Conservation (phyloP, 2,329 filamentous ascomycete genomes). For the Byssothecium circinans region DNA sequence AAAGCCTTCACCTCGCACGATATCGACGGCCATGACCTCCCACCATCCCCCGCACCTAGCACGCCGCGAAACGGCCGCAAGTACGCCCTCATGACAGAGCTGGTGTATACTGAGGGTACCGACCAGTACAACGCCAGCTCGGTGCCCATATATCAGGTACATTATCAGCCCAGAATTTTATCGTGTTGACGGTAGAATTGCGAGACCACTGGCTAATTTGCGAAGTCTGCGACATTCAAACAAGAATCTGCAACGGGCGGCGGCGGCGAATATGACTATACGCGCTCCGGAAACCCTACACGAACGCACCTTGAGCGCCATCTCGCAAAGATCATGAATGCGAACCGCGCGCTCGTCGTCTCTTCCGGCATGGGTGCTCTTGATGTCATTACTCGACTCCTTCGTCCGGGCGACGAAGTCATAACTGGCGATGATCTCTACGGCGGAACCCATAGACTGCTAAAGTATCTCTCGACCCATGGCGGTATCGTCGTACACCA, state of each 20-base stretch:
- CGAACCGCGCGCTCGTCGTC: constrained; percentile 84
- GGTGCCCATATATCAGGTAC: constrained; percentile 89
- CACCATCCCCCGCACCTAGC: constrained; percentile 80
- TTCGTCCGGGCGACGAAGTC: constrained; percentile 93
- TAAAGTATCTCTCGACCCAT: constrained; percentile 88
- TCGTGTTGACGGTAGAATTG: too few relatives aligned
- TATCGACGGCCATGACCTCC: constrained; percentile 44
- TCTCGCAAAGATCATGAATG: constrained; percentile 98
- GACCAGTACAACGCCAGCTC: constrained; percentile 98
- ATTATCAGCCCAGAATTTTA: not conserved
- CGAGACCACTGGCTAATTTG: constrained; percentile 15
- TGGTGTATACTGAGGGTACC: constrained; percentile 93
- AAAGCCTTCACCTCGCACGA: constrained; percentile 46
- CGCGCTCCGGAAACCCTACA: constrained; percentile 94
- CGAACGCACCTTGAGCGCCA: constrained; percentile 94
- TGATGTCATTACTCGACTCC: constrained; percentile 89
- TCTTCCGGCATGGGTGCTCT: constrained; percentile 97
- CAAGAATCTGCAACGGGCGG: constrained; percentile 79
- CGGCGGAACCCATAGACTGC: constrained; percentile 88
- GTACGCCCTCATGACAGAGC: constrained; percentile 92
- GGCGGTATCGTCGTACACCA: constrained; percentile 93
- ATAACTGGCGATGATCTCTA: constrained; percentile 97
- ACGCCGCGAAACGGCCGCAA: constrained; percentile 83
- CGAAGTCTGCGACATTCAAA: constrained; percentile 93
- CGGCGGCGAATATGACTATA: constrained; percentile 93